Evolutionary conservation across 2,329 filamentous ascomycete species (phyloP), one percentile per base, ranked within the genome.

Genomic region (Calonectria henricotiae): DNA sequence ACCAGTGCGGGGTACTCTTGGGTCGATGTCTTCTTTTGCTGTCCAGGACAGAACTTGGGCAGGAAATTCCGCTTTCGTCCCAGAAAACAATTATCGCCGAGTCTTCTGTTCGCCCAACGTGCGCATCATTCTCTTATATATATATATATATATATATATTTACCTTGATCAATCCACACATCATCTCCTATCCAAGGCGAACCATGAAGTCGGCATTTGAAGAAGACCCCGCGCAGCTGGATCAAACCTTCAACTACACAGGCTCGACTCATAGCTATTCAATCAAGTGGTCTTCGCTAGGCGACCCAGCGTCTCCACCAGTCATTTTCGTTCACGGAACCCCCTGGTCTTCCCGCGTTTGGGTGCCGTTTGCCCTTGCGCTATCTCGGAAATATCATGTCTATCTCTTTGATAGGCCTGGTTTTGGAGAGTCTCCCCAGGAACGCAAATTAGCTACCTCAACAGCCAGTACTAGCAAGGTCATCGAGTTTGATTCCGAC

Each of bases 261-360:
- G 80, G 67, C 3, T 20, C 75, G 5, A 79, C 78, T 4, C 77
- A 81, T 25, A 70, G 63, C 13, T 81, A 77, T 47, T 61, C 68
- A 30, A 77, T 82, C 35, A 78, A 72, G 68, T 84, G 80, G 79
- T 79, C 73, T 1, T 79, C 79, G 0, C 49, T 86, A 0, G 83
- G 83, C 8, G 39, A 77, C 4, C n/a, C 71, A 4, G 39, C 51
- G 1, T 67, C 62, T 0, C 81, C 79, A 20, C 82, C 83, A 0
- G 66, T 85, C 0, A 73, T 86, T 13, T 85, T 86, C 43, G 75
- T 86, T 9, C 85, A 86, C 67, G 85, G 85, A 63, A 87, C 85
- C 0, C 85, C 85, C 0, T 86, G 85, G 84, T 85, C 84, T 2
- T 85, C 83, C 1, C 73, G 68, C 0, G 78, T 86, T 9, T 86